A percentile compares a stretch with the other conserved stretches of the same genome.
phyloP scores from a whole-genome alignment of 257 asterid genomes.

The Voacanga thouarsii region DNA sequence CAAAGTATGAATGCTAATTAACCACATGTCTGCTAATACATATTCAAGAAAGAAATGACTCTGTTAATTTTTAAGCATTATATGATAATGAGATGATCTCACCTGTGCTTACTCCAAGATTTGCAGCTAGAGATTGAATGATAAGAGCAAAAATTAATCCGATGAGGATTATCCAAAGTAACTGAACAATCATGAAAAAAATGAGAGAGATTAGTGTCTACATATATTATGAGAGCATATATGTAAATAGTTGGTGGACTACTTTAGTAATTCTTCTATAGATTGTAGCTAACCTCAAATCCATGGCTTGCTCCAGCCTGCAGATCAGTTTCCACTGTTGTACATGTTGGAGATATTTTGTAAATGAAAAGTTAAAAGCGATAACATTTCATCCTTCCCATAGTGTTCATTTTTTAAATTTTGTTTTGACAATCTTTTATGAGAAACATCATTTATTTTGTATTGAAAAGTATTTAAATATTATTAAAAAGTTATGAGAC shows the following conservation, averaged over 20 bases:
- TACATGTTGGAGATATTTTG: too few species aligned
- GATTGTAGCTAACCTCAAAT: constrained; percentile 47
- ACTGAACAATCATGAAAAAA: constrained; percentile 35
- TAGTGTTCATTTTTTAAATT: too few species aligned
- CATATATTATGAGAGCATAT: too few species aligned
- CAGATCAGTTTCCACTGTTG: constrained; percentile 85
- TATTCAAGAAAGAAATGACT: neutral
- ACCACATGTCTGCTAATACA: too few species aligned
- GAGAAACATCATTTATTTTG: too few species aligned
- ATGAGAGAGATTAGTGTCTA: too few species aligned
- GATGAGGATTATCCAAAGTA: constrained; percentile 84
- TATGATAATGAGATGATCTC: neutral
- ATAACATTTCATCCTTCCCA: too few species aligned
- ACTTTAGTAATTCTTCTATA: too few species aligned
- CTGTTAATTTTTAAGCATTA: neutral
- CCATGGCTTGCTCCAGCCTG: constrained; percentile 93
- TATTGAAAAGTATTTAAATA: too few species aligned
- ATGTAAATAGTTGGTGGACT: neutral
- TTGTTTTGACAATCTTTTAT: too few species aligned
- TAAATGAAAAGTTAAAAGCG: too few species aligned
- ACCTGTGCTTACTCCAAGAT: constrained; percentile 95
- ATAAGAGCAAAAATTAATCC: constrained; percentile 80
- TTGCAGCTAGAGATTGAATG: constrained; percentile 94
- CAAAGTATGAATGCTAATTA: neutral
- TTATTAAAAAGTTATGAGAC: too few species aligned